Evolutionary conservation across 768 basidiomycete species (phyloP).

Genomic region (Holtermannia corniformis): DNA sequence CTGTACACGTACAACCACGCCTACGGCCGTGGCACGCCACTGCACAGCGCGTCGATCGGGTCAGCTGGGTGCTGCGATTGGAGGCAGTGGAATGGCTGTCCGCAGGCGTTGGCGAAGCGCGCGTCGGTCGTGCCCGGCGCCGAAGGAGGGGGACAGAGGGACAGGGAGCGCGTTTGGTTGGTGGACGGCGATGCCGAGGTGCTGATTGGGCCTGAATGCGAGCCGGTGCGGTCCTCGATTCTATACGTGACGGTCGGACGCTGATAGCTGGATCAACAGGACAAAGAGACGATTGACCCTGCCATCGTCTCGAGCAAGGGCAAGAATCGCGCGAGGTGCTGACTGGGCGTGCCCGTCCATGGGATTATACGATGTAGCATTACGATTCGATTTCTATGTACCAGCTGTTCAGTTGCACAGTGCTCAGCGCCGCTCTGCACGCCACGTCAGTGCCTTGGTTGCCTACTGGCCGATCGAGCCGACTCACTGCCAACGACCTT

Average conservation of each 20-base stretch:
- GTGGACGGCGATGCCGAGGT: constrained; percentile 11
- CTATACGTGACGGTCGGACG: not conserved
- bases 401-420: not conserved
- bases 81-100: constrained; percentile 11
- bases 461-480: too few relatives aligned
- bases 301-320: constrained; percentile 7
- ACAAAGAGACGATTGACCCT: constrained; percentile 12
- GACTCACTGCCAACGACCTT: constrained; percentile 56
- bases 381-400: not conserved
- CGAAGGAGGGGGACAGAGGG: not conserved
- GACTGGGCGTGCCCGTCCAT: not conserved
- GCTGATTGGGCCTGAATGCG: constrained; percentile 4
- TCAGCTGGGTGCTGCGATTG: not conserved
- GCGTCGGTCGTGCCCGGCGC: not conserved
- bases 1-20: constrained; percentile 13
- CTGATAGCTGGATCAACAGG: not conserved
- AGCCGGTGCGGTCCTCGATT: not conserved
- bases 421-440: not conserved
- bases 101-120: constrained; percentile 6
- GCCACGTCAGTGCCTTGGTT: too few relatives aligned
- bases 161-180: constrained; percentile 10
- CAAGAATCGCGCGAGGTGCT: not conserved
- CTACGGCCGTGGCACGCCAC: constrained; percentile 5
- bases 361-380: not conserved
- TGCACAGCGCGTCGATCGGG: not conserved